Conservation (phyloP, 2,329 filamentous ascomycete species). For the Aspergillus arachidicola region DNA sequence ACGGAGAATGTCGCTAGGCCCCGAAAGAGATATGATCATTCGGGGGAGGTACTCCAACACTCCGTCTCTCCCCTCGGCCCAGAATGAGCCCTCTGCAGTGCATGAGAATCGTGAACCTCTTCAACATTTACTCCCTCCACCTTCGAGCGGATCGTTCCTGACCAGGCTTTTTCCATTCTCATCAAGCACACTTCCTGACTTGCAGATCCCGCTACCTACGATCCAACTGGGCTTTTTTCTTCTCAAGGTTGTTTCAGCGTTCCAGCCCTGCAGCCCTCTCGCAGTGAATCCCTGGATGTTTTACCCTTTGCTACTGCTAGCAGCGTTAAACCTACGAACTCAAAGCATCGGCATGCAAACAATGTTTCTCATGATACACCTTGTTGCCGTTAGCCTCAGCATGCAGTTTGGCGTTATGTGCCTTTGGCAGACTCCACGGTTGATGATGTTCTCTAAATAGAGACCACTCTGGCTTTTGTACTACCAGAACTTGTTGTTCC, state of each 20-base stretch:
- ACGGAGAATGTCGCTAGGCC: constrained; percentile 24
- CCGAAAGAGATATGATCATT: constrained; percentile 36
- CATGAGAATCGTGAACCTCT: constrained; percentile 22
- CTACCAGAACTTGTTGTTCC: background rate
- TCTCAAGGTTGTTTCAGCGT: constrained; percentile 67
- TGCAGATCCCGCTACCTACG: constrained; percentile 37
- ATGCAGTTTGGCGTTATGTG: constrained; percentile 33
- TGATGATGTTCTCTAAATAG: background rate
- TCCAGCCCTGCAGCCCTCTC: constrained; percentile 71
- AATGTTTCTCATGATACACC: constrained; percentile 51
- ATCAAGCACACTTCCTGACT: constrained; percentile 28
- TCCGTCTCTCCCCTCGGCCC: constrained; percentile 27
- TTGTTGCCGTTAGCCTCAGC: constrained; percentile 46
- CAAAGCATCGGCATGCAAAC: constrained; percentile 42
- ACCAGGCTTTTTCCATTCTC: constrained; percentile 27
- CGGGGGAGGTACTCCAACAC: constrained; percentile 33
- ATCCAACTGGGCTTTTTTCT: constrained; percentile 66
- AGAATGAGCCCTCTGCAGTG: constrained; percentile 17
- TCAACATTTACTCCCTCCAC: constrained; percentile 47
- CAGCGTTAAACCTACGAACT: constrained; percentile 62
- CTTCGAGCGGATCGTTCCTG: constrained; percentile 34
- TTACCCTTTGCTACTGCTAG: constrained; percentile 69
- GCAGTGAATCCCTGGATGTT: constrained; percentile 66
- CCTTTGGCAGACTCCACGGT: constrained; percentile 7
- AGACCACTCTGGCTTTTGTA: background rate